These are phyloP conservation scores for Quercus tomentella DNA, from an alignment of 331 rosid genomes.

Conservation along the genomic window DNA sequence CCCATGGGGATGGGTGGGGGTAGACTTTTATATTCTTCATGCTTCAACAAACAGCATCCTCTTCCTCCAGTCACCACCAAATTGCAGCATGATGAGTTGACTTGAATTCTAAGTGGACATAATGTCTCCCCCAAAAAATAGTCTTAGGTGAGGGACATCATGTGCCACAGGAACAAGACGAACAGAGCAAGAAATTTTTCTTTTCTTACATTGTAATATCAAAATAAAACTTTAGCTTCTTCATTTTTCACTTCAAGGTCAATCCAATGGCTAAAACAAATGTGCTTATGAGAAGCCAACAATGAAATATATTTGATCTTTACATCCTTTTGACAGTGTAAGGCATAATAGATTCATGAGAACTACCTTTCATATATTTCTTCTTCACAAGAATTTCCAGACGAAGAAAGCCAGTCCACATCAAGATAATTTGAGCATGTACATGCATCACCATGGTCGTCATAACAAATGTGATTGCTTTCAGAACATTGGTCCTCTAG, in stretches of 20 bases:
- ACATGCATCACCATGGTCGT: constrained; percentile 63
- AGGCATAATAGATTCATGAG: not conserved
- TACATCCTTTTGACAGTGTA: not conserved
- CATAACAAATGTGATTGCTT: constrained; percentile 47
- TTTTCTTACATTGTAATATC: not conserved
- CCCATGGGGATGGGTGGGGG: no score
- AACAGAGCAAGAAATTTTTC: not conserved
- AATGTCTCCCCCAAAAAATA: no score
- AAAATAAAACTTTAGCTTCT: not conserved
- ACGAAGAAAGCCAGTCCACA: constrained; percentile 79
- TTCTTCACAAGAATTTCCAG: constrained; percentile 92
- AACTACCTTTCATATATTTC: constrained; percentile 71
- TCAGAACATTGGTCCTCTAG: constrained; percentile 46
- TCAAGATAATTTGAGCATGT: constrained; percentile 77
- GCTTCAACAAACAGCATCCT: no score
- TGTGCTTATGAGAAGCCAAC: not conserved
- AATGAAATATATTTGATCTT: not conserved
- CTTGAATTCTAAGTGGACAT: not conserved
- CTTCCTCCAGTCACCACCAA: not conserved
- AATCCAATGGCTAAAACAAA: not conserved
- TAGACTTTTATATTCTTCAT: no score
- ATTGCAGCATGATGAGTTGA: not conserved
- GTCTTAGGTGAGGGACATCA: not conserved
- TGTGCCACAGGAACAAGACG: not conserved
- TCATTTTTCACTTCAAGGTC: not conserved